These are phyloP conservation scores for Phytophthora pisi DNA, from an alignment of 352 stramenopile species.

Conservation along the genomic window DNA sequence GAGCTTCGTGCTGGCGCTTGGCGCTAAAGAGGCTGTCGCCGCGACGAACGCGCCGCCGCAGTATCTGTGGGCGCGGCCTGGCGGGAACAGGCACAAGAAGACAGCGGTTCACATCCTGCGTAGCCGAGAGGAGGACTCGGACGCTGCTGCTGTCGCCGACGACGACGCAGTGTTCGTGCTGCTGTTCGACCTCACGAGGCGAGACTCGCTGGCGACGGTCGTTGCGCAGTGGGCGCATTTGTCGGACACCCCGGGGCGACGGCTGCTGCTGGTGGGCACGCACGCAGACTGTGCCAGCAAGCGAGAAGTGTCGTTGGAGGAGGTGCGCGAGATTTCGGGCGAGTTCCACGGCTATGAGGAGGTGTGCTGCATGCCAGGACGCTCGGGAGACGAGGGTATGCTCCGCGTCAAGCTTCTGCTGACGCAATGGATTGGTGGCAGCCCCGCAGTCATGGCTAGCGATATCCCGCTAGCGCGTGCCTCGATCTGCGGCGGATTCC, in stretches of 20 bases:
- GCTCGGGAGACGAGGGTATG: slow-evolving; percentile 28
- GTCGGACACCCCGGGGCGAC: slow-evolving; percentile 24
- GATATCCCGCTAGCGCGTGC: slow-evolving; percentile 27
- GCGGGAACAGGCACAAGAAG: slow-evolving; percentile 16
- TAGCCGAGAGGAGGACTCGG: slow-evolving; percentile 15
- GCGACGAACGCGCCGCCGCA: slow-evolving; percentile 7
- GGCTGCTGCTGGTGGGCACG: slow-evolving; percentile 58
- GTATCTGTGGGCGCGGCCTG: slow-evolving; percentile 29
- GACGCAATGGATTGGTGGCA: slow-evolving; percentile 27
- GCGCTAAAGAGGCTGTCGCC: slow-evolving; percentile 23
- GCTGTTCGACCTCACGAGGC: slow-evolving; percentile 57
- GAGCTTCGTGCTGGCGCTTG: slow-evolving; percentile 57
- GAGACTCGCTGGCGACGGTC: slow-evolving; percentile 45
- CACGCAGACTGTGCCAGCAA: slow-evolving; percentile 47
- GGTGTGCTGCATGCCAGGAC: slow-evolving; percentile 35
- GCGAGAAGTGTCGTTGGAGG: slow-evolving; percentile 43
- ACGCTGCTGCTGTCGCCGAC: neutral
- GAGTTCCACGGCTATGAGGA: slow-evolving; percentile 71
- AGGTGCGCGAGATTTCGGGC: slow-evolving; percentile 50
- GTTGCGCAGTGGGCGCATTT: slow-evolving; percentile 50
- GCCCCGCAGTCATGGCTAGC: slow-evolving; percentile 4
- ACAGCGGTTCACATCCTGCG: slow-evolving; percentile 28
- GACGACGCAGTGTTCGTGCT: slow-evolving; percentile 48
- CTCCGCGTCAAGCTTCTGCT: slow-evolving; percentile 28
- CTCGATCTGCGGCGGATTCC: slow-evolving; percentile 39